A percentile compares a stretch with the other conserved stretches of the same genome.
These are phyloP conservation scores for Hordeum marinum DNA, from an alignment of 176 grass and related monocot genomes.

Conservation along the genomic window DNA sequence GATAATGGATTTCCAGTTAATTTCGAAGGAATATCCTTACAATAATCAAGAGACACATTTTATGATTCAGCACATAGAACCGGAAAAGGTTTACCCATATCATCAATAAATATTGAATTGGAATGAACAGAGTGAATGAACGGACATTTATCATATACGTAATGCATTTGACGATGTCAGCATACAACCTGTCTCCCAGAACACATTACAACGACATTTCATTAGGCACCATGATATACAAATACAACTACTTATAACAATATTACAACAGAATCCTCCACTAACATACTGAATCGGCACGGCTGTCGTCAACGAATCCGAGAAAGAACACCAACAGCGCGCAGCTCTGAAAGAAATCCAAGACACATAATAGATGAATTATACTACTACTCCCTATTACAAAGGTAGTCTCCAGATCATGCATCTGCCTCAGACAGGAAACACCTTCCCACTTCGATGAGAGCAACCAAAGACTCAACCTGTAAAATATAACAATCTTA, in stretches of 20 bases:
- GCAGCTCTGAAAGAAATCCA: background rate
- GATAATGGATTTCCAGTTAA: too few species aligned
- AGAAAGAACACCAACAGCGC: background rate
- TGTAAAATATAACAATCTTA: background rate
- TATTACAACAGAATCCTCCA: background rate
- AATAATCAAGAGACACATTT: background rate
- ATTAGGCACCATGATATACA: too few species aligned
- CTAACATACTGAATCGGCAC: background rate
- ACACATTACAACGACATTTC: background rate
- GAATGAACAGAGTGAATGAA: background rate
- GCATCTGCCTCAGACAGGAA: background rate
- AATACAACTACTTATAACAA: too few species aligned
- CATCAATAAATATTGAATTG: background rate
- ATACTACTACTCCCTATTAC: background rate
- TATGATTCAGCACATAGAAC: background rate
- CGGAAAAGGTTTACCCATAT: background rate
- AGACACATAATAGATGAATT: background rate
- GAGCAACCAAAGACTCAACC: background rate
- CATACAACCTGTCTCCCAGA: too few species aligned
- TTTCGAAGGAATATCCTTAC: background rate
- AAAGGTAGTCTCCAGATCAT: background rate
- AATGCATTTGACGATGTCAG: background rate
- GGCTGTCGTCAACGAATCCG: background rate
- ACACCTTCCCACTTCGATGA: background rate
- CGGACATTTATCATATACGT: background rate